Evolutionary conservation across 306 rosid genomes (phyloP).

Genomic region (Alnus rubra): DNA sequence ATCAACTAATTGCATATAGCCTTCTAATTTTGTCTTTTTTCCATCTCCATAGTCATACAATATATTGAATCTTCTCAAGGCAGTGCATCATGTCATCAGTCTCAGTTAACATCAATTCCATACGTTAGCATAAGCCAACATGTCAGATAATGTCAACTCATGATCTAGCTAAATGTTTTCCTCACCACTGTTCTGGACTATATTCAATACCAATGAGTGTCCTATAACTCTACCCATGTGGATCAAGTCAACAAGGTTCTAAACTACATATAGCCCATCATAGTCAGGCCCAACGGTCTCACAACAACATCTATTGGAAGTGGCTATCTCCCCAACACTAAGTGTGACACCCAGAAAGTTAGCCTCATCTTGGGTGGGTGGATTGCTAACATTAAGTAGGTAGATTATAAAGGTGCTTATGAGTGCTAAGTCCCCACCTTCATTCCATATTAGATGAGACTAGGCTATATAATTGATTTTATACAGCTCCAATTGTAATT

Average conservation of each 20-base stretch:
- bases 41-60: too few species aligned
- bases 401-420: too few species aligned
- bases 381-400: too few species aligned
- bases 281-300: background rate
- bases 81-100: background rate
- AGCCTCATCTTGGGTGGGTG: too few species aligned
- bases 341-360: background rate
- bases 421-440: too few species aligned
- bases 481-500: too few species aligned
- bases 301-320: background rate
- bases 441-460: too few species aligned
- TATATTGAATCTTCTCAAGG: too few species aligned
- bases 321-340: background rate
- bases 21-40: too few species aligned
- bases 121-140: background rate
- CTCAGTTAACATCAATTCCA: background rate
- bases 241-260: background rate
- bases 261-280: background rate
- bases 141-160: background rate
- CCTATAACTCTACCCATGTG: background rate
- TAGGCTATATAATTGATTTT: too few species aligned
- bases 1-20: too few species aligned
- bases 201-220: background rate
- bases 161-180: background rate
- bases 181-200: background rate